These are phyloP conservation scores for Populus hybrid DNA, from an alignment of 441 rosid species.

Conservation along the genomic window DNA sequence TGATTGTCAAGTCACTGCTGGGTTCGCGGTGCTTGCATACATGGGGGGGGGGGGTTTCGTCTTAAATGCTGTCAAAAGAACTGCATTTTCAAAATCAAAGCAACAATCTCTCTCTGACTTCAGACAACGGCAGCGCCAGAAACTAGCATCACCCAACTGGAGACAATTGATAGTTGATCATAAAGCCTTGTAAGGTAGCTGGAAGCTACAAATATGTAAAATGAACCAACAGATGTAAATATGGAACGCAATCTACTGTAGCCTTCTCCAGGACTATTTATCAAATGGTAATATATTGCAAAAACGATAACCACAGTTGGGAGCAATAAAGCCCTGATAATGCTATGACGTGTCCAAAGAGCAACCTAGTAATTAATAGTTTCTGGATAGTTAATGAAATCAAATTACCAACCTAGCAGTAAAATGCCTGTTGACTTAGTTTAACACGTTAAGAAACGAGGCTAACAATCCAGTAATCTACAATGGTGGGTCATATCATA, in stretches of 20 bases:
- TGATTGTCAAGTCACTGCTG: neutral
- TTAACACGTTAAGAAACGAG: conserved; percentile 11
- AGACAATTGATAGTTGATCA: neutral
- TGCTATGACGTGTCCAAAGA: neutral
- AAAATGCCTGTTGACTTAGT: neutral
- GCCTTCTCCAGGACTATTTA: neutral
- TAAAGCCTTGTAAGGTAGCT: neutral
- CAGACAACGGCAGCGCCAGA: neutral
- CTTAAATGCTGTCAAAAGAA: neutral
- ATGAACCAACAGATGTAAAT: neutral
- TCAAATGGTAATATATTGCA: neutral
- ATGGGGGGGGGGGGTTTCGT: neutral
- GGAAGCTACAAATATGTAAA: neutral
- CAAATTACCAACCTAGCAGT: neutral
- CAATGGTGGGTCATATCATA: conserved; percentile 26
- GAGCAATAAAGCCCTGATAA: neutral
- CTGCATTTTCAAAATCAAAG: neutral
- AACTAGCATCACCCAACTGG: neutral
- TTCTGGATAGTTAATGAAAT: neutral
- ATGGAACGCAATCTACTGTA: neutral
- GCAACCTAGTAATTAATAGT: neutral
- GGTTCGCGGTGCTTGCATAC: neutral
- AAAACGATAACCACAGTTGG: neutral
- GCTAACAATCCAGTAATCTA: conserved; percentile 8
- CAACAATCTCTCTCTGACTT: no score